phyloP scores from a whole-genome alignment of 192 early-diverging fungal species.

The Backusella mclennaniae region DNA sequence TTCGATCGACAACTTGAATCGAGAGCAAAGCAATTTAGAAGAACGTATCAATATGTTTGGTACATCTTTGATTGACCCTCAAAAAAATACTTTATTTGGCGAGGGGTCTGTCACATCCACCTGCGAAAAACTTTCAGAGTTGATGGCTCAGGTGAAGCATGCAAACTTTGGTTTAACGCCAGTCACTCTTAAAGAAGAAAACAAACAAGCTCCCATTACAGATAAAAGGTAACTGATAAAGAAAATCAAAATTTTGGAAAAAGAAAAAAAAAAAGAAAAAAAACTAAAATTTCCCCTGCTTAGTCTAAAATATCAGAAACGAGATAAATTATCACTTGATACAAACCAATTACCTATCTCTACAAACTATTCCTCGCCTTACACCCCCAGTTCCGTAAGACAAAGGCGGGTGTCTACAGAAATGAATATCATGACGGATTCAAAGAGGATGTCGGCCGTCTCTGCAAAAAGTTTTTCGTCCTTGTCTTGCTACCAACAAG shows the following conservation, averaged over 20 bases:
- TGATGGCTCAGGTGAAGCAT: constrained; percentile 20
- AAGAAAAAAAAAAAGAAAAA: neutral
- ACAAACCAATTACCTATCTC: neutral
- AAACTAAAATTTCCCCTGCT: neutral
- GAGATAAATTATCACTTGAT: neutral
- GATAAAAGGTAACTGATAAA: neutral
- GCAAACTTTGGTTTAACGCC: constrained; percentile 19
- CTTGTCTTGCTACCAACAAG: constrained; percentile 33
- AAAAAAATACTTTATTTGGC: constrained; percentile 18
- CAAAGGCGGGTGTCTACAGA: neutral
- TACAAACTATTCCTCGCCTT: neutral
- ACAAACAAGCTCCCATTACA: neutral
- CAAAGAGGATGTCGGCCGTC: constrained; percentile 18
- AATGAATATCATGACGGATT: neutral
- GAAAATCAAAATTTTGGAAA: neutral
- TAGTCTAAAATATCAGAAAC: neutral
- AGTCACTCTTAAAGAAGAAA: neutral
- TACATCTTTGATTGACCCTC: constrained; percentile 36
- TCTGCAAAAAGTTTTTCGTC: constrained; percentile 29
- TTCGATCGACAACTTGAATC: constrained; percentile 44
- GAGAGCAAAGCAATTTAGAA: constrained; percentile 44
- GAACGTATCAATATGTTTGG: constrained; percentile 32
- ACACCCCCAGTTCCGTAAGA: neutral
- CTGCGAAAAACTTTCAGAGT: constrained; percentile 33
- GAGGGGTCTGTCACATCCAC: constrained; percentile 31